Conservation (phyloP, 192 early-diverging fungal species). For the Linnemannia zychae region DNA sequence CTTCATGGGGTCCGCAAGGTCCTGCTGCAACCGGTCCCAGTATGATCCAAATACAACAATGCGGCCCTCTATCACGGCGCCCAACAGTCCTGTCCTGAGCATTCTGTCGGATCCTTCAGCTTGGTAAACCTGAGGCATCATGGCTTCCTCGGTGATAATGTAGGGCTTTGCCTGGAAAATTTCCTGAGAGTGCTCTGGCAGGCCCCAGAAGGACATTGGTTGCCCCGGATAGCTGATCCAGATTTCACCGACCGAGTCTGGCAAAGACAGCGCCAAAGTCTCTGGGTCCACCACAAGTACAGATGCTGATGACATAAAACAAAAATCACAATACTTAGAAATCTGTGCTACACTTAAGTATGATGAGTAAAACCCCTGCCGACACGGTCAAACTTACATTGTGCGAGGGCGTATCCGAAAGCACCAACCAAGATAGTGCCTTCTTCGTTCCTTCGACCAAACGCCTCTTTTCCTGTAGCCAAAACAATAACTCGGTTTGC, state of each 20-base stretch:
- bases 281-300: slow-evolving; percentile 83
- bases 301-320: slow-evolving; percentile 39
- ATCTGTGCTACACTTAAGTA: no score
- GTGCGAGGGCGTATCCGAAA: slow-evolving; percentile 65
- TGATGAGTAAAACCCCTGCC: background rate
- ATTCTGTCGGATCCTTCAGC: slow-evolving; percentile 57
- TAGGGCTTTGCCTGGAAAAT: slow-evolving; percentile 74
- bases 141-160: slow-evolving; percentile 56
- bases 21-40: slow-evolving; percentile 74
- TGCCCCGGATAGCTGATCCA: slow-evolving; percentile 80
- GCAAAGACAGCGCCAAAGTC: slow-evolving; percentile 75
- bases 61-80: slow-evolving; percentile 74
- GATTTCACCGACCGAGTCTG: slow-evolving; percentile 81
- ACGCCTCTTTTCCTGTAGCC: slow-evolving; percentile 57
- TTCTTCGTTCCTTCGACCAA: slow-evolving; percentile 26
- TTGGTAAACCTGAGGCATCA: slow-evolving; percentile 56
- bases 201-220: slow-evolving; percentile 77
- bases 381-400: slow-evolving; percentile 44
- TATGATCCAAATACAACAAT: slow-evolving; percentile 79
- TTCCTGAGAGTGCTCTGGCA: slow-evolving; percentile 78
- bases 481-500: slow-evolving; percentile 69
- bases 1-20: slow-evolving; percentile 46
- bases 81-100: slow-evolving; percentile 79
- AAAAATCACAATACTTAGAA: background rate
- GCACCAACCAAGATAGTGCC: slow-evolving; percentile 51